Evolutionary conservation across 2,329 filamentous ascomycete species (phyloP), one percentile per base, ranked within the genome.

Genomic region (Didymella lethalis): DNA sequence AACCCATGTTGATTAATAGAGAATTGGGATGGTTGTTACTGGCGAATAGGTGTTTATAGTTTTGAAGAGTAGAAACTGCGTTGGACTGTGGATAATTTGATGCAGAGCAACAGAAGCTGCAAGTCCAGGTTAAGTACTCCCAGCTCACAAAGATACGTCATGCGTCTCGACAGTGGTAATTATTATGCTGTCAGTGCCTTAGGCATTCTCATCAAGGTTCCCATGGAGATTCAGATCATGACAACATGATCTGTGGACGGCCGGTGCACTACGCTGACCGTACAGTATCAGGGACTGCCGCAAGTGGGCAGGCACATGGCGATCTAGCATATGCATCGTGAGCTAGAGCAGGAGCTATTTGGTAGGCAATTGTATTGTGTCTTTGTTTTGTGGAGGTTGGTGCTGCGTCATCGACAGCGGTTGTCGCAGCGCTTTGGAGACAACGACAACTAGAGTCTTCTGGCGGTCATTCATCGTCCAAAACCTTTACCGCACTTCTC

Each of bases 1-100:
- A 61, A 49, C 73, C 72, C 75, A 77, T 77, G 7, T 41, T 69
- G 63, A 34, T 50, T 7, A 7, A 43, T 50, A 4, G 11, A 2
- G 20, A 41, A 18, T 18, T 25, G 38, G 20, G 7, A 16, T 20
- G 23, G 38, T 23, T 3, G 38, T 11, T 23, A 12, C 3, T 25
- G 6, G 4, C 20, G 8, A 29, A 23, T 48, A 3, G 32, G n/a
- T 49, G 12, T 20, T 18, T 31, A 16, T 38, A 6, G 11, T 31
- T 14, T 32, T 31, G 8, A 11, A 1, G 12, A 31, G 10, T 31
- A 11, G 29, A 43, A 26, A 6, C 20, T 57, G 47, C 31, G 12
- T n/a, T 26, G 12, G 26, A 26, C 31, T 6, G n/a, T 54, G 32
- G 43, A 29, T 28, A 6, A 16, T 20, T 52, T 51, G 26, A 38